Conservation (phyloP, 1,284 basidiomycete species). For the Sparassis latifolia region DNA sequence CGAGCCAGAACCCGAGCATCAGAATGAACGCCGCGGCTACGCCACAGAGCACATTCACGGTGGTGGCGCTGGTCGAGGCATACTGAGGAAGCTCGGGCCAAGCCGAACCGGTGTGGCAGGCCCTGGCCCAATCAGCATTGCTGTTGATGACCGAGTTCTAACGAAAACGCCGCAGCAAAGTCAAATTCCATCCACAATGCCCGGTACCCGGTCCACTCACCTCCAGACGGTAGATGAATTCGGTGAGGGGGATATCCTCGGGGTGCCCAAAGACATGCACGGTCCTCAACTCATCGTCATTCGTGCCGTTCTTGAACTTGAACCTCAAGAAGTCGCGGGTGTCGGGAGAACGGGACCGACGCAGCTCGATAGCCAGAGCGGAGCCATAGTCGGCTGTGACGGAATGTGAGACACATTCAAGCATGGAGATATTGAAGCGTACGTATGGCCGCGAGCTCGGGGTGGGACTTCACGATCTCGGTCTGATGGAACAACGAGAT, state of each 20-base stretch:
- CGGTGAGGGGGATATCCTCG: constrained; percentile 65
- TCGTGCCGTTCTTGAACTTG: constrained; percentile 82
- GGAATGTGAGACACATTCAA: constrained; percentile 7
- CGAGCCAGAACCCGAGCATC: constrained; percentile 32
- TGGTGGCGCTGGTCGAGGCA: constrained; percentile 26
- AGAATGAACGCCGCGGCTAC: constrained; percentile 35
- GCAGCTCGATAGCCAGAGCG: constrained; percentile 74
- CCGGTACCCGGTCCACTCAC: constrained; percentile 27
- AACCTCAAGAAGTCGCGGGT: constrained; percentile 73
- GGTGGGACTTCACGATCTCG: constrained; percentile 48
- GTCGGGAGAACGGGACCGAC: constrained; percentile 65
- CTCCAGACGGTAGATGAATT: constrained; percentile 74
- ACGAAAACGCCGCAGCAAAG: background rate
- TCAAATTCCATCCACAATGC: background rate
- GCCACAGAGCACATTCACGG: constrained; percentile 39
- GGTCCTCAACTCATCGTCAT: constrained; percentile 43
- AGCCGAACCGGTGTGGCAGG: constrained; percentile 38
- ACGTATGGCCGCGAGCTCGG: constrained; percentile 61
- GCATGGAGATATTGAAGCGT: constrained; percentile 17
- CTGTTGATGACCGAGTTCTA: constrained; percentile 61
- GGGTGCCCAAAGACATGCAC: constrained; percentile 65
- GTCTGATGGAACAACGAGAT: constrained; percentile 82
- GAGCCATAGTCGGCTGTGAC: constrained; percentile 69
- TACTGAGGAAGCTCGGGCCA: constrained; percentile 27
- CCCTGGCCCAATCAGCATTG: constrained; percentile 62